Base-by-base conservation (phyloP, 1,284 basidiomycete species). In the Irpex lacteus region DNA sequence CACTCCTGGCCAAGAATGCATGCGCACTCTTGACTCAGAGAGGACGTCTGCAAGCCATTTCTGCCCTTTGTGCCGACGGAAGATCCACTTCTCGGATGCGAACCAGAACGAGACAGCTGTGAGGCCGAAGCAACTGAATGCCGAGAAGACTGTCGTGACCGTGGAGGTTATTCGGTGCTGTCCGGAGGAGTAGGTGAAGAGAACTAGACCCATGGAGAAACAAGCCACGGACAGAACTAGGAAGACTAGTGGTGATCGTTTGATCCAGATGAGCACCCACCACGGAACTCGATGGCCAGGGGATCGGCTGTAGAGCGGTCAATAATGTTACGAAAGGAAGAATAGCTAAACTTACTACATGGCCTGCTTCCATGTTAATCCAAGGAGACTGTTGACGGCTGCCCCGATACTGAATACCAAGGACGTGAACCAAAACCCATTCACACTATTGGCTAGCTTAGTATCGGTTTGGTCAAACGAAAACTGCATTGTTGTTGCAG, bases 211-310 rank as follows among this genome's bases (percentile, higher is more conserved):
- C 38, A 88, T 81, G 0, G 87, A 89, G 71, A 91, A 91, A 70
- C 86, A 88, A 8, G 87, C 86, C 36, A 90, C 88, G 47, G 88
- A 89, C 69, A 89, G 78, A 50, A 90, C 88, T 58, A 91, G 80
- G 74, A 90, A 90, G 60, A 89, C 86, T 47, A 90, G 79, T 7
- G 89, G 89, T 1, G 88, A 89, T n/a, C 88, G 79, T 71, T 90
- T 90, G 75, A 91, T 91, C 89, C 89, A 92, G 65, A 90, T 90
- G 61, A 88, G 75, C 32, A 91, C 88, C 88, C 89, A 91, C 88
- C 89, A 91, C 0, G 89, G 89, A n/a, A 90, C 87, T 63, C 86
- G 84, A 73, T 84, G 79, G 56, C 82, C 80, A 59, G 85, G 85
- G 8, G 84, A 85, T 34, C 85, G 85, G 67, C 84, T 85, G 32